Base-by-base conservation (phyloP, 495 filamentous ascomycete species). In the Penicillium cinerascens region DNA sequence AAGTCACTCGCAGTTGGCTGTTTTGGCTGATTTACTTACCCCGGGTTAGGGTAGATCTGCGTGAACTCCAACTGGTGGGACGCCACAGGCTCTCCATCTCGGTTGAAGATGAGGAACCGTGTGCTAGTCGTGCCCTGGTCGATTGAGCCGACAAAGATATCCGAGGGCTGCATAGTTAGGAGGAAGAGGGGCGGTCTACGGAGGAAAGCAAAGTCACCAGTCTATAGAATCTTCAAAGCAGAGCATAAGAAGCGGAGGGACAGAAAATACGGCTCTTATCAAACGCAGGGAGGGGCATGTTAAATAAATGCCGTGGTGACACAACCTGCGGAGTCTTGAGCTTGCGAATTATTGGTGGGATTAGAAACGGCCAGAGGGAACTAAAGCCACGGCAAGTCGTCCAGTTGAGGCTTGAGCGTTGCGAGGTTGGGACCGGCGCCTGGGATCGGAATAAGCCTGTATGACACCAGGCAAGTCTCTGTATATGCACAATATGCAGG, bases 121-220 rank as follows among this genome's bases (percentile, higher is more conserved):
- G 93, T 89, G 55, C 89, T 95, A 3, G 92, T 97, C 13, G 92
- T 97, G 6, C 92, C 92, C 61, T 95, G 90, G 60, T 97, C 92
- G 59, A 97, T 92, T 10, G 85, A 80, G 4, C 84, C 86, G 18
- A 88, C 80, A 61, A 82, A 87, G 20, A 52, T 57, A 23, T 73
- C 61, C 23, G 59, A 47, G 33, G 55, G 41, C 27, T 67, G 56
- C 66, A 73, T 73, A 16, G 27, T 52, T 46, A 22, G 18, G 22
- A 36, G 40, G 25, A 23, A 35, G 4, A 13, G 10, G n/a, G 38
- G 27, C 22, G 1, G 44, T 51, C 39, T 49, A 26, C 41, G 41
- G 26, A 44, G 18, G 27, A 15, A 49, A 52, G 16, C 21, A 27
- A 38, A 37, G 9, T 9, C 9, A 47, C 6, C n/a, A 51, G n/a